Percentiles rank a stretch among this genome's conserved stretches.
These are phyloP conservation scores for Colletotrichum eleusines DNA, from an alignment of 2,329 filamentous ascomycete genomes.

Conservation along the genomic window DNA sequence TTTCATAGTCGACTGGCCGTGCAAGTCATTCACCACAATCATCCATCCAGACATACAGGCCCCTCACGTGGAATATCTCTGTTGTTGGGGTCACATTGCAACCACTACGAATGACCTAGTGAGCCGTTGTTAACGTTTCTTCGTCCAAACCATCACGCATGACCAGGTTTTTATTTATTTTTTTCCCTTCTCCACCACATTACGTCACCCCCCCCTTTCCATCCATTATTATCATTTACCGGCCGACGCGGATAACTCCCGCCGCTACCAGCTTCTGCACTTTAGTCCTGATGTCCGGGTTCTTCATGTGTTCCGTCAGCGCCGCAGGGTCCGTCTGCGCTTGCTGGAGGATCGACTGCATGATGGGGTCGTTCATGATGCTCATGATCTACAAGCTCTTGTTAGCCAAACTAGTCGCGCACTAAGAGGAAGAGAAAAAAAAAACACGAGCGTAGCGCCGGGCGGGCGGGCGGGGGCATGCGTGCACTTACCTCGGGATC, in stretches of 20 bases:
- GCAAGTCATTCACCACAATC: slow-evolving; percentile 29
- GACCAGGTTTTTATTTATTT: slow-evolving; percentile 26
- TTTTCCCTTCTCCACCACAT: slow-evolving; percentile 6
- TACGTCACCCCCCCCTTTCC: not conserved
- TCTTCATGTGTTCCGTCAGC: slow-evolving; percentile 97
- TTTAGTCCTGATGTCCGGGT: slow-evolving; percentile 85
- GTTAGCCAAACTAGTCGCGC: slow-evolving; percentile 3
- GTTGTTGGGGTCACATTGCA: slow-evolving; percentile 40
- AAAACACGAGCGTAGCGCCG: not conserved
- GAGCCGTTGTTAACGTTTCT: slow-evolving; percentile 34
- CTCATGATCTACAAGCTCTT: slow-evolving; percentile 74
- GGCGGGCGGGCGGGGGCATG: no score
- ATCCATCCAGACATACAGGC: slow-evolving; percentile 5
- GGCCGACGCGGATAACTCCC: slow-evolving; percentile 86
- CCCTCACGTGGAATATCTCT: slow-evolving; percentile 37
- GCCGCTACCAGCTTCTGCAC: slow-evolving; percentile 95
- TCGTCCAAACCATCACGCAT: slow-evolving; percentile 43
- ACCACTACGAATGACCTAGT: slow-evolving; percentile 41
- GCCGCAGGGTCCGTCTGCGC: slow-evolving; percentile 93
- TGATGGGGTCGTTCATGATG: slow-evolving; percentile 95
- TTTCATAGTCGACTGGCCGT: not conserved
- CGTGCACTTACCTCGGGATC: slow-evolving; percentile 86
- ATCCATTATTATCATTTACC: slow-evolving; percentile 46
- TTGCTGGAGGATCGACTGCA: slow-evolving; percentile 97
- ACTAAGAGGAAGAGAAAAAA: not conserved